Percentiles rank a stretch among this genome's conserved stretches.
Evolutionary conservation across 768 basidiomycete genomes (phyloP).

Genomic region (Ramaria rubella): DNA sequence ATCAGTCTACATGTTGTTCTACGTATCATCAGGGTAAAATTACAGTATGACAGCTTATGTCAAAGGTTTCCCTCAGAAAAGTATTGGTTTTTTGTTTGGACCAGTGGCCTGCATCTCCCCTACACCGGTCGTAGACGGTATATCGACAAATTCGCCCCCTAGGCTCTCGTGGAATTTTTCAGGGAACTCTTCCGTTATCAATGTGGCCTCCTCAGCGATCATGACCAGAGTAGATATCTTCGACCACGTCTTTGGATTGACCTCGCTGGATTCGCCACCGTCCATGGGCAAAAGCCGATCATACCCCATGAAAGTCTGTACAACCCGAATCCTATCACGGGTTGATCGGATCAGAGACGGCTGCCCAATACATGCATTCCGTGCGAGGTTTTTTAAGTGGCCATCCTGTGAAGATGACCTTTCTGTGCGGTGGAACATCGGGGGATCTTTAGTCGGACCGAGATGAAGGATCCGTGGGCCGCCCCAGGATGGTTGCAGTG

Average conservation of each 20-base stretch:
- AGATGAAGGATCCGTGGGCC: constrained; percentile 55
- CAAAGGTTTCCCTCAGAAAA: neutral
- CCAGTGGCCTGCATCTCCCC: neutral
- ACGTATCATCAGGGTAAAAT: neutral
- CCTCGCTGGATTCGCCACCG: constrained; percentile 15
- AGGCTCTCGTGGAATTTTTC: constrained; percentile 7
- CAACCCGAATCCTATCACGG: constrained; percentile 52
- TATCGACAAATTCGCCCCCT: neutral
- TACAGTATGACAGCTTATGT: neutral
- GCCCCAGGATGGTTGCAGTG: constrained; percentile 20
- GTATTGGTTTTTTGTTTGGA: neutral
- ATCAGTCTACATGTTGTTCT: no score
- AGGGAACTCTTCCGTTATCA: constrained; percentile 52
- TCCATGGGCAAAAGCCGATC: constrained; percentile 45
- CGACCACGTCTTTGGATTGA: constrained; percentile 42
- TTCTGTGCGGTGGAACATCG: constrained; percentile 3
- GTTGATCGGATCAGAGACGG: constrained; percentile 44
- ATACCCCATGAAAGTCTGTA: constrained; percentile 63
- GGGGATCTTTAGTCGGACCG: constrained; percentile 40
- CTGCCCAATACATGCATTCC: neutral
- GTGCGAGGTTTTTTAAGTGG: constrained; percentile 4
- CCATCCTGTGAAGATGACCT: neutral
- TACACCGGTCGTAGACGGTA: neutral
- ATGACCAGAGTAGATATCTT: constrained; percentile 44
- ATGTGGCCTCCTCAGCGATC: constrained; percentile 47